Conservation (phyloP, 1,284 basidiomycete species). For the Ceratobasidium sp. region DNA sequence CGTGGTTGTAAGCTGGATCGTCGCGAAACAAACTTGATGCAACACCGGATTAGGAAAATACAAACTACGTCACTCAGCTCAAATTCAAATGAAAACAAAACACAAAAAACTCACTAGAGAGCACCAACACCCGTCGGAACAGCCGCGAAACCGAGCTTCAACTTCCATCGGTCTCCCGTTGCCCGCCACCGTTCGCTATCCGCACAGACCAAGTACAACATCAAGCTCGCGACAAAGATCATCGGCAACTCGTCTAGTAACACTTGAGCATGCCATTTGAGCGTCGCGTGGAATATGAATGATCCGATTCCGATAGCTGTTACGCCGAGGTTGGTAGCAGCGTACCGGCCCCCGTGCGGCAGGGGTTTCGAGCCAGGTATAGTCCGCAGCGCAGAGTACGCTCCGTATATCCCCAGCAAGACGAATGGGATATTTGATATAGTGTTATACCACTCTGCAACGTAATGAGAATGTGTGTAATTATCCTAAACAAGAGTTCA, state of each 20-base stretch:
- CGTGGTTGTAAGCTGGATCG: conserved; percentile 57
- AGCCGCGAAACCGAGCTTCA: conserved; percentile 56
- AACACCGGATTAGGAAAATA: conserved; percentile 64
- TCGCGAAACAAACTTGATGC: conserved; percentile 64
- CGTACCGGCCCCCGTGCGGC: conserved; percentile 34
- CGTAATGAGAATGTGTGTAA: conserved; percentile 48
- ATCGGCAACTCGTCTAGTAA: conserved; percentile 51
- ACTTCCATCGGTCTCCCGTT: conserved; percentile 40
- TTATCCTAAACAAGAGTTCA: conserved; percentile 42
- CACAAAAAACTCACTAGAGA: conserved; percentile 59
- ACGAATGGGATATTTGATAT: conserved; percentile 51
- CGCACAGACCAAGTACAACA: conserved; percentile 48
- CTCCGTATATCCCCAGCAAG: conserved; percentile 48
- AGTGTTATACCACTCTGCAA: conserved; percentile 51
- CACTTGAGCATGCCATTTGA: conserved; percentile 51
- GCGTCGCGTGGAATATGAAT: conserved; percentile 50
- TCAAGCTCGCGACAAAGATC: conserved; percentile 52
- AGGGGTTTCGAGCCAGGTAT: conserved; percentile 5
- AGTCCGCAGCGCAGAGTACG: conserved; percentile 16
- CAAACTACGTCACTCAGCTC: conserved; percentile 54
- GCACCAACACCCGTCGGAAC: conserved; percentile 58
- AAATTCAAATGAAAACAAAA: not conserved
- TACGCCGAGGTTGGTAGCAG: conserved; percentile 44
- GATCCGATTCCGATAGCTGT: conserved; percentile 48
- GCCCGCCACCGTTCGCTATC: conserved; percentile 39